Evolutionary conservation across 345 rosid genomes (phyloP), one percentile per base, ranked within the genome.

Genomic region (Arabis alpina): DNA sequence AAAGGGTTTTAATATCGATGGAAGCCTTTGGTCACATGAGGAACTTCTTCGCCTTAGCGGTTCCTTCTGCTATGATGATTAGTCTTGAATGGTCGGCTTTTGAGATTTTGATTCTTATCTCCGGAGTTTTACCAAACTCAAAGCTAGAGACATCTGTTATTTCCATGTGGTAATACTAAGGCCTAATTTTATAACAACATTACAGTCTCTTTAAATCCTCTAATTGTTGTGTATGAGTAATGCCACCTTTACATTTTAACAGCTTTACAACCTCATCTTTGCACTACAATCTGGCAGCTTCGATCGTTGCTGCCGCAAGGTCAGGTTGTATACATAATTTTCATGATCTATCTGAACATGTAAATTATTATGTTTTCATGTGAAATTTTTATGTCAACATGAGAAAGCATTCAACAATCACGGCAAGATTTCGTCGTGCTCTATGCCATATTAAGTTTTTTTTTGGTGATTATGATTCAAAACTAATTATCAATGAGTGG

Each of bases 11-110:
- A 7, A 8, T 52, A 25, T 41, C 53, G 9, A 39, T 28, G 60
- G 61, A 52, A 28, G 68, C 43, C 8, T 71, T 61, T 71, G 10
- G 34, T 61, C 23, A 61, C 7, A 71, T 40, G 43, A 30, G 12
- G 10, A 28, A 8, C 27, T 71, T 71, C 59, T 60, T 71, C 51
- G 6, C 49, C n/a, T 32, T 71, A 4, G 68, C 49, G 1, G 59
- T 70, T 30, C 74, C 74, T 70, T 70, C 74, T 5, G 59, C 75
- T 53, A 7, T 54, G 30, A 70, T 70, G 75, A 28, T 60, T 6
- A 28, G 83, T 79, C 84, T 85, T 28, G 86, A 82, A 47, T 82
- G 85, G 86, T 82, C 84, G 76, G 83, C 88, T 39, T 85, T 56
- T 61, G 88, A 85, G 77, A 64, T 80, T 51, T 75, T 85, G 19